These are phyloP conservation scores for Primulina eburnea DNA, from an alignment of 257 asterid genomes.

Conservation along the genomic window DNA sequence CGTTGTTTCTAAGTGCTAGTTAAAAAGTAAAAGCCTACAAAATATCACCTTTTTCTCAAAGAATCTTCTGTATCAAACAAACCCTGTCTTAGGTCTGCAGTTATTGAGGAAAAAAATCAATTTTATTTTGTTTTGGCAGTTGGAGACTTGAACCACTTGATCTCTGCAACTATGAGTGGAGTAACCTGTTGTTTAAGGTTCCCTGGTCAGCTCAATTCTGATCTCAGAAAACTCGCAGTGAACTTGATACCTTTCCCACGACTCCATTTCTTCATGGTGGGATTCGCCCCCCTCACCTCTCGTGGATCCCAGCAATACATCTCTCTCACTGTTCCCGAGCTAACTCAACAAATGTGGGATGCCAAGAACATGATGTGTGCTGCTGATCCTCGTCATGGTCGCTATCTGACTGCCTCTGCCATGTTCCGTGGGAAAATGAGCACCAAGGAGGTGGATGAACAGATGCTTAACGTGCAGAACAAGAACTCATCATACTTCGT, in stretches of 20 bases:
- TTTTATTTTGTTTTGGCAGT: conserved; percentile 34
- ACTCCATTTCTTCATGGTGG: conserved; percentile 94
- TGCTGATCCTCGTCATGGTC: conserved; percentile 88
- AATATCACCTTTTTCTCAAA: no score
- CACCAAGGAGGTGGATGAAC: conserved; percentile 87
- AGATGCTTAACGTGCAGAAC: conserved; percentile 90
- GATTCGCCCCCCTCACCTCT: conserved; percentile 85
- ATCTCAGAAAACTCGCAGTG: conserved; percentile 74
- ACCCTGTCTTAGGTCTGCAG: neutral
- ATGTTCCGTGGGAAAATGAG: conserved; percentile 93
- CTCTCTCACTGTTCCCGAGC: conserved; percentile 82
- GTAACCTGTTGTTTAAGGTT: conserved; percentile 82
- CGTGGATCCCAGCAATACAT: conserved; percentile 89
- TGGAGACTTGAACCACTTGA: conserved; percentile 84
- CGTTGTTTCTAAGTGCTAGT: neutral
- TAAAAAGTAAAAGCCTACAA: neutral
- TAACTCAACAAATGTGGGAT: conserved; percentile 91
- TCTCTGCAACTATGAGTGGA: conserved; percentile 90
- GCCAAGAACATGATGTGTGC: conserved; percentile 95
- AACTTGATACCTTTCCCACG: conserved; percentile 87
- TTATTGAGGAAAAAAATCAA: neutral
- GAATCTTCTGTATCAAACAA: neutral
- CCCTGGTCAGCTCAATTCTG: conserved; percentile 89
- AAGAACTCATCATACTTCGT: conserved; percentile 87
- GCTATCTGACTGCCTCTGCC: conserved; percentile 81